Evolutionary conservation across 2,329 filamentous ascomycete genomes (phyloP).

Genomic region (Zelopaecilomyces penicillatus): DNA sequence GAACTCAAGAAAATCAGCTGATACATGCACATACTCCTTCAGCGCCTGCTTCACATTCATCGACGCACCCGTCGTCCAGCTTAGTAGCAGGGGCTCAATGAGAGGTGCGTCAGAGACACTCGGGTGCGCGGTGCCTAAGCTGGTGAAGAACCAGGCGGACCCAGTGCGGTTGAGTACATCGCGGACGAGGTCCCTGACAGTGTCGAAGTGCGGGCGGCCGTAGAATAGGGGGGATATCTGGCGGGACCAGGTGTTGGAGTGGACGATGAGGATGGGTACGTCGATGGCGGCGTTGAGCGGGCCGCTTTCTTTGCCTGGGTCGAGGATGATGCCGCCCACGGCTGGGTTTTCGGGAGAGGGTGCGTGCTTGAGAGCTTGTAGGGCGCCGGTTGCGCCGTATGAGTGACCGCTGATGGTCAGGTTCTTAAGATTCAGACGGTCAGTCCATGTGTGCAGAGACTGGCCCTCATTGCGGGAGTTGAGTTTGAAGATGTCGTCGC

Average conservation of each 20-base stretch:
- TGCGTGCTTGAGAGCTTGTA: conserved; percentile 48
- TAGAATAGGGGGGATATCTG: conserved; percentile 46
- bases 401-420: conserved; percentile 55
- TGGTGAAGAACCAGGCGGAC: conserved; percentile 46
- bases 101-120: conserved; percentile 59
- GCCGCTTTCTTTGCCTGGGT: conserved; percentile 58
- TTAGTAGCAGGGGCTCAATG: conserved; percentile 51
- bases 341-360: conserved; percentile 29
- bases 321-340: conserved; percentile 51
- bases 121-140: conserved; percentile 49
- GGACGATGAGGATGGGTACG: conserved; percentile 52
- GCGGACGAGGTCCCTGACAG: conserved; percentile 48
- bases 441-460: conserved; percentile 40
- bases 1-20: conserved; percentile 49
- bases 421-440: conserved; percentile 43
- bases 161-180: conserved; percentile 35
- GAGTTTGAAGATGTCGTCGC: conserved; percentile 21
- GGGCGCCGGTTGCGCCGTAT: conserved; percentile 56
- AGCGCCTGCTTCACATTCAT: conserved; percentile 50
- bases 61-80: conserved; percentile 52
- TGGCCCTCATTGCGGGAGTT: conserved; percentile 42
- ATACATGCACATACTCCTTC: conserved; percentile 50
- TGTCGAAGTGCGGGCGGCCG: conserved; percentile 55
- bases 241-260: conserved; percentile 58
- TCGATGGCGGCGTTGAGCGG: conserved; percentile 50